Evolutionary conservation across 257 asterid species (phyloP).

Genomic region (Solanum pimpinellifolium): DNA sequence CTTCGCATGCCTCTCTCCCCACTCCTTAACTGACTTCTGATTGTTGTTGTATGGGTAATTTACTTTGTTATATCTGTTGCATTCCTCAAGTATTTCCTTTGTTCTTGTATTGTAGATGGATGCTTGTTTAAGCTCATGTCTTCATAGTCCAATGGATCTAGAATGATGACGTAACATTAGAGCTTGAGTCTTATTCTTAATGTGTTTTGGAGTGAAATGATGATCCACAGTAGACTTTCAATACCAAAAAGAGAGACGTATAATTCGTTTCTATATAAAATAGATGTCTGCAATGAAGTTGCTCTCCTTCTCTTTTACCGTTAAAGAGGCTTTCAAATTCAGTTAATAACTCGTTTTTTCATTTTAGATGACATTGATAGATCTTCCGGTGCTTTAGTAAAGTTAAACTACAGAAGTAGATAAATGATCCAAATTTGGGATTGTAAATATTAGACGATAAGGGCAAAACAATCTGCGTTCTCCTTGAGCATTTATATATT

Average conservation of each 20-base stretch:
- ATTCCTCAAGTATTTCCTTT: slow-evolving; percentile 2
- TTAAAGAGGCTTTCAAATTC: neutral
- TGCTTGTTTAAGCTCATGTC: slow-evolving; percentile 32
- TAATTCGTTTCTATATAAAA: neutral
- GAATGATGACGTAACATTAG: slow-evolving; percentile 8
- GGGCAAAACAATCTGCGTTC: neutral
- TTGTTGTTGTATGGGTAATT: neutral
- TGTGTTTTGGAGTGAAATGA: neutral
- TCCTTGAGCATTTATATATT: neutral
- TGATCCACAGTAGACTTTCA: neutral
- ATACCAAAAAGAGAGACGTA: neutral
- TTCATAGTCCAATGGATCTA: slow-evolving; percentile 16
- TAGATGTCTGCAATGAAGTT: neutral
- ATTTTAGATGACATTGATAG: neutral
- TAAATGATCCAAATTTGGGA: neutral
- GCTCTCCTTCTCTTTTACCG: neutral
- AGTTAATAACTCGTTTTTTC: neutral
- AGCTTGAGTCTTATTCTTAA: slow-evolving; percentile 1
- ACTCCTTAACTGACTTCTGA: neutral
- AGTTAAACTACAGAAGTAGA: neutral
- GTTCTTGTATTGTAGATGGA: slow-evolving; percentile 36
- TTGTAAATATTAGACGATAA: neutral
- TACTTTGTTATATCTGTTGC: neutral
- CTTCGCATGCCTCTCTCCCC: neutral
- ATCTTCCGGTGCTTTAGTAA: neutral